These are phyloP conservation scores for Acanthamoeba lenticulata DNA, from an alignment of 208 protist genomes.

Conservation along the genomic window DNA sequence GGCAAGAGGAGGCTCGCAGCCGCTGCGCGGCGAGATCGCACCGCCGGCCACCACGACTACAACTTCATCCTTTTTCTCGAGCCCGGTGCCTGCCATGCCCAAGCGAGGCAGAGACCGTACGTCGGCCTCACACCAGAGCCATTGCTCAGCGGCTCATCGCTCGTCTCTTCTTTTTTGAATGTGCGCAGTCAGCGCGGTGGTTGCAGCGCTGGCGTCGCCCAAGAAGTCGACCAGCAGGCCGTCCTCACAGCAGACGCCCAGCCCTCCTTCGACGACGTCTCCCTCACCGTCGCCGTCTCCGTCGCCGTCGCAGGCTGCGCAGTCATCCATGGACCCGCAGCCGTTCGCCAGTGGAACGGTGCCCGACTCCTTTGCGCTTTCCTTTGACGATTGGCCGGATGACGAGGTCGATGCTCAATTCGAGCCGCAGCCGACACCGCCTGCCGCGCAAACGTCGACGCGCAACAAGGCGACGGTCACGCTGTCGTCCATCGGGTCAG, in stretches of 20 bases:
- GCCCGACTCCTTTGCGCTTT: background rate
- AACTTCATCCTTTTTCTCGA: slow-evolving; percentile 3
- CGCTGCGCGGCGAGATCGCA: too few relatives aligned
- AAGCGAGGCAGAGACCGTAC: background rate
- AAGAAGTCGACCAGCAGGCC: background rate
- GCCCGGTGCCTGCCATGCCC: background rate
- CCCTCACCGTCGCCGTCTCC: background rate
- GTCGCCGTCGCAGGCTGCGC: background rate
- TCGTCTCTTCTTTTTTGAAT: background rate
- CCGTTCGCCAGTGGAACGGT: background rate
- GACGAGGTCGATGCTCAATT: background rate
- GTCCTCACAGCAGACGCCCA: background rate
- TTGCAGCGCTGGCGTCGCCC: background rate
- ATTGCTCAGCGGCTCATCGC: background rate
- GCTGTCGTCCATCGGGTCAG: background rate
- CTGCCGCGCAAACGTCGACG: background rate
- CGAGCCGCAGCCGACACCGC: background rate
- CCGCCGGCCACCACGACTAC: background rate
- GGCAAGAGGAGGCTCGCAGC: background rate
- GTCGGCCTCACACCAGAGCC: background rate
- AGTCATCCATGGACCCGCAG: background rate
- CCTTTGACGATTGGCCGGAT: background rate
- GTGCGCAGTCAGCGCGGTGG: slow-evolving; percentile 2
- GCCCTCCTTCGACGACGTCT: background rate
- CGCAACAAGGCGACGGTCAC: background rate